Percentiles rank a stretch among this genome's conserved stretches.
These are phyloP conservation scores for Raddia distichophylla DNA, from an alignment of 176 grass and related monocot genomes.

Conservation along the genomic window DNA sequence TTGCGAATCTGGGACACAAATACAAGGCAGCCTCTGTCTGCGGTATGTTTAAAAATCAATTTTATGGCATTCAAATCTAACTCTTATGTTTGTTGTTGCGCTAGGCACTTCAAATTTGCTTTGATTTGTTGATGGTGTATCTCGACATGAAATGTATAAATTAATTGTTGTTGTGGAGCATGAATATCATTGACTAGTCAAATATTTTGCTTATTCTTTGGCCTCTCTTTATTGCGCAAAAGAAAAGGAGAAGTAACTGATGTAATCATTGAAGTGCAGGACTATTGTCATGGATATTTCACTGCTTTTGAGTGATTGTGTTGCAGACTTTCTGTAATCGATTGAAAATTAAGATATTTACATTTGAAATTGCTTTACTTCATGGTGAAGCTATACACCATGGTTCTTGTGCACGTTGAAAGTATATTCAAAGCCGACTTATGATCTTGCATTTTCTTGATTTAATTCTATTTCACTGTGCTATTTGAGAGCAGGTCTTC, in stretches of 20 bases:
- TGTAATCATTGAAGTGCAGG: not conserved
- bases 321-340: conserved; percentile 1
- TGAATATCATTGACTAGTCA: conserved; percentile 1
- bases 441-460: conserved; percentile 3
- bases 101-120: conserved; percentile 2
- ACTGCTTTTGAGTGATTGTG: not conserved
- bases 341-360: conserved; percentile 12
- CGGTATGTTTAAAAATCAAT: conserved; percentile 48
- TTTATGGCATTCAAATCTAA: not conserved
- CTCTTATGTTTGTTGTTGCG: conserved; percentile 6
- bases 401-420: conserved; percentile 15
- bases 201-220: conserved; percentile 3
- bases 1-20: conserved; percentile 92
- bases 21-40: conserved; percentile 76
- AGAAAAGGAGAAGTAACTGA: conserved; percentile 13
- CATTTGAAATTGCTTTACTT: not conserved
- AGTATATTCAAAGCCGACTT: not conserved
- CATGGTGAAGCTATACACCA: conserved; percentile 19
- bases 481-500: conserved; percentile 67
- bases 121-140: not conserved
- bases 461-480: not conserved
- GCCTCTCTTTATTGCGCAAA: not conserved
- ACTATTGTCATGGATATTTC: not conserved
- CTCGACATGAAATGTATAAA: not conserved
- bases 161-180: conserved; percentile 1